Conservation (phyloP, 2,329 filamentous ascomycete species). For the Diaporthe batatas region DNA sequence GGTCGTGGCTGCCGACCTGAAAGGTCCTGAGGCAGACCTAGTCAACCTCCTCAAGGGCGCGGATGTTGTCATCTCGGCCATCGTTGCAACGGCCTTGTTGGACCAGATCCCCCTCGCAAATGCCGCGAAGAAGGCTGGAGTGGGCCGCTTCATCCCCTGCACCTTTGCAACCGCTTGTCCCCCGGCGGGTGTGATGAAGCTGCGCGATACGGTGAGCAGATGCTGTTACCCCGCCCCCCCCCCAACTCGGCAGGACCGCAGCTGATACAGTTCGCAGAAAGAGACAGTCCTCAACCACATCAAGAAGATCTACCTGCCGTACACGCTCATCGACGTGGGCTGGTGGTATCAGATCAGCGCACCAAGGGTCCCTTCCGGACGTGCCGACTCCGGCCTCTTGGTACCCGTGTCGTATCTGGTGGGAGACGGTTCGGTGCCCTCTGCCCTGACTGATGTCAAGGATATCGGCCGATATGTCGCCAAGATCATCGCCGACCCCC, state of each 20-base stretch:
- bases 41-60: conserved; percentile 56
- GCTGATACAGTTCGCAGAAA: conserved; percentile 54
- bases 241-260: no score
- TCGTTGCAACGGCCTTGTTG: conserved; percentile 52
- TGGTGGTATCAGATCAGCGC: conserved; percentile 67
- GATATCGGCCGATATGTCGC: conserved; percentile 68
- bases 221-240: no score
- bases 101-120: conserved; percentile 61
- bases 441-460: conserved; percentile 61
- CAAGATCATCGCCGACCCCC: conserved; percentile 62
- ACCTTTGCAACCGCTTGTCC: conserved; percentile 39
- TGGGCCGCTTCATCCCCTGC: conserved; percentile 61
- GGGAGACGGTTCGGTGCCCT: conserved; percentile 60
- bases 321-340: conserved; percentile 70
- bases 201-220: conserved; percentile 38
- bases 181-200: conserved; percentile 38
- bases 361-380: conserved; percentile 48
- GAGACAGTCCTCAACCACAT: conserved; percentile 64
- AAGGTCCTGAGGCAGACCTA: conserved; percentile 56
- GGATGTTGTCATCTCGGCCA: conserved; percentile 60
- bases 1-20: conserved; percentile 58
- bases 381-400: conserved; percentile 58
- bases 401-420: conserved; percentile 54
- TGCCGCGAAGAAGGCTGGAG: conserved; percentile 62
- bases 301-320: conserved; percentile 62